phyloP scores from a whole-genome alignment of 1,139 yeast genomes.

The Chernovozyma sophiae-reginae region DNA sequence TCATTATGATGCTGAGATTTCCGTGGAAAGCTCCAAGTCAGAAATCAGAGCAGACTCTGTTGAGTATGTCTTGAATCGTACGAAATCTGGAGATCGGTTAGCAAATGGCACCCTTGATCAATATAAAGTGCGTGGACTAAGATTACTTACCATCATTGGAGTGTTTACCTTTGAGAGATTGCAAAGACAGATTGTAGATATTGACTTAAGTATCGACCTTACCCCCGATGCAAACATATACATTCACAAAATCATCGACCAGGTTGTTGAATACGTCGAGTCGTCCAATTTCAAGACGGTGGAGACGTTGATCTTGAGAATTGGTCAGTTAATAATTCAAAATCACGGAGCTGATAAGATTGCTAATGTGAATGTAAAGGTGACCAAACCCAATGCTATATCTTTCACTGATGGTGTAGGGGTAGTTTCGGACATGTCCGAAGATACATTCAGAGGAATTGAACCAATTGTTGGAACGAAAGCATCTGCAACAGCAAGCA shows the following conservation, averaged over 20 bases:
- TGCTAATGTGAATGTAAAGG: constrained; percentile 48
- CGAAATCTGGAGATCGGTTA: constrained; percentile 12
- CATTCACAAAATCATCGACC: constrained; percentile 39
- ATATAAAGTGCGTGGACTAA: constrained; percentile 49
- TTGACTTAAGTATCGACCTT: constrained; percentile 51
- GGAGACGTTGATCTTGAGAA: constrained; percentile 79
- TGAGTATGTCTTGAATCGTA: constrained; percentile 33
- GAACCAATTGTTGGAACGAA: constrained; percentile 18
- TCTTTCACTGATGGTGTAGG: constrained; percentile 89
- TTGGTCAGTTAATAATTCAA: constrained; percentile 60
- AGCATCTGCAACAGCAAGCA: not conserved
- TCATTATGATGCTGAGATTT: constrained; percentile 29
- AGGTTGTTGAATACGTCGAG: constrained; percentile 59
- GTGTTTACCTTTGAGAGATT: constrained; percentile 86
- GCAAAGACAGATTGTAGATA: constrained; percentile 68
- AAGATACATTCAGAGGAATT: constrained; percentile 26
- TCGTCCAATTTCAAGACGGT: constrained; percentile 81
- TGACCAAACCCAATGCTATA: constrained; percentile 84
- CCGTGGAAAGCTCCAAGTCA: constrained; percentile 47
- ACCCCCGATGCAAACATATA: constrained; percentile 30
- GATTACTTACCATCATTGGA: constrained; percentile 75
- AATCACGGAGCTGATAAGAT: constrained; percentile 34
- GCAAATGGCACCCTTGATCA: constrained; percentile 29
- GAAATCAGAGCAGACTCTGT: constrained; percentile 54
- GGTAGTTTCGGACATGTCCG: constrained; percentile 58